Base-by-base conservation (phyloP, 257 asterid genomes). In the Mitragyna speciosa region DNA sequence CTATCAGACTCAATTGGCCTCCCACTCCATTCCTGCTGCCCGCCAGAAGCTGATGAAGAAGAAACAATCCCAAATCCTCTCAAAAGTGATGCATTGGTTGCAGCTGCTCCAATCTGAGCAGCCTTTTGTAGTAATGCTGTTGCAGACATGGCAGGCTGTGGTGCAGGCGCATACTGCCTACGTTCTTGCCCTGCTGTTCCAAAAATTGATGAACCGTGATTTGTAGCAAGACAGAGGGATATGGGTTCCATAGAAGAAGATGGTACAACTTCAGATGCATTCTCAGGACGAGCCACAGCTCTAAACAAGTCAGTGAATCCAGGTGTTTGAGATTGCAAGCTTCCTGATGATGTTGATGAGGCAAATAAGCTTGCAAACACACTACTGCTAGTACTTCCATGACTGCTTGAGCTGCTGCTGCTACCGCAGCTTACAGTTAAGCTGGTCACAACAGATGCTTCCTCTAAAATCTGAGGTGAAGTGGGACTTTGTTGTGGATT, bases 41-140 rank as follows among this genome's bases (percentile, higher is more conserved):
- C 88, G 0, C 80, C 48, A 2, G 92, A 77, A 41, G 88, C 65
- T 0, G 88, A 70, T 39, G 92, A 73, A 24, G 92, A 86, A 12
- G 94, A 83, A 49, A 86, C 80, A 63, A 90, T 82, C 33, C 94
- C 96, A 0, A 92, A 83, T 14, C 94, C 92, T 78, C 94, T 88
- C 76, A 93, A 83, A 10, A 94, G 78, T 1, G 98, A 92, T 3
- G 93, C 88, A 49, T 87, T 89, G 2, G 97, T 85, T 30, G 94
- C 76, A 33, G 91, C 78, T 75, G 95, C 86, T 14, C 96, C 96
- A 84, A 93, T 90, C 81, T 93, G 93, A 72, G 97, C 96, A 20
- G 97, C 97, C 87, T 92, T 94, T 75, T 92, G 98, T 19, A 94
- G 89, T 84, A 94, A 88, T 33, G 98, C 96, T 14, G 98, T 94